These are phyloP conservation scores for Amaranthus hypochondriacus DNA, from an alignment of 148 eudicot genomes.

Conservation along the genomic window DNA sequence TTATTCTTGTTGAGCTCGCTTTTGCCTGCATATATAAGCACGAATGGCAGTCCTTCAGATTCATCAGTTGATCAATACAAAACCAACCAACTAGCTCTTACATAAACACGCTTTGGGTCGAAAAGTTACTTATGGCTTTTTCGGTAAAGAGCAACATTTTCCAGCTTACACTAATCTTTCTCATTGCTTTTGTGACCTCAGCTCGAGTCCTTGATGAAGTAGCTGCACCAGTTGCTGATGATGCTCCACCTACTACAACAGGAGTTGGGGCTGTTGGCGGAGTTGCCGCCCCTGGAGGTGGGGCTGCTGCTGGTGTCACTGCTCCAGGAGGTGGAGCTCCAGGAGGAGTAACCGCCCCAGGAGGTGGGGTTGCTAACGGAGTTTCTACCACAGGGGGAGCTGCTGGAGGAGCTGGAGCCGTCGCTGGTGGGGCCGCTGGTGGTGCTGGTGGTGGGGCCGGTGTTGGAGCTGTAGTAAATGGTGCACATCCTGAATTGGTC, in stretches of 20 bases:
- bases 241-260: background rate
- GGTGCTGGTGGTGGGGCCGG: slow-evolving; percentile 12
- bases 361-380: slow-evolving; percentile 14
- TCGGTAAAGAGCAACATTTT: slow-evolving; percentile 29
- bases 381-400: slow-evolving; percentile 7
- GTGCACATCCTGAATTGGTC: slow-evolving; percentile 30
- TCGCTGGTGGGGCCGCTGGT: slow-evolving; percentile 8
- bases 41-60: background rate
- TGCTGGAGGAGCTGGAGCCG: slow-evolving; percentile 9
- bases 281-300: slow-evolving; percentile 3
- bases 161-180: slow-evolving; percentile 33
- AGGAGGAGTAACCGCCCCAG: slow-evolving; percentile 10
- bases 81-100: background rate
- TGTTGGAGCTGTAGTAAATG: slow-evolving; percentile 17
- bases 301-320: slow-evolving; percentile 12
- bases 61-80: slow-evolving; percentile 21
- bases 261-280: slow-evolving; percentile 9
- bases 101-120: slow-evolving; percentile 19
- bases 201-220: slow-evolving; percentile 49
- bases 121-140: slow-evolving; percentile 20
- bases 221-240: slow-evolving; percentile 19
- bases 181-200: slow-evolving; percentile 33
- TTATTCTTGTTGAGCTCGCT: slow-evolving; percentile 4
- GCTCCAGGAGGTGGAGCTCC: slow-evolving; percentile 6
- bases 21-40: slow-evolving; percentile 25